Percentiles rank a stretch among this genome's conserved stretches.
Evolutionary conservation across 2,329 filamentous ascomycete genomes (phyloP).

Genomic region (Colletotrichum tabaci): DNA sequence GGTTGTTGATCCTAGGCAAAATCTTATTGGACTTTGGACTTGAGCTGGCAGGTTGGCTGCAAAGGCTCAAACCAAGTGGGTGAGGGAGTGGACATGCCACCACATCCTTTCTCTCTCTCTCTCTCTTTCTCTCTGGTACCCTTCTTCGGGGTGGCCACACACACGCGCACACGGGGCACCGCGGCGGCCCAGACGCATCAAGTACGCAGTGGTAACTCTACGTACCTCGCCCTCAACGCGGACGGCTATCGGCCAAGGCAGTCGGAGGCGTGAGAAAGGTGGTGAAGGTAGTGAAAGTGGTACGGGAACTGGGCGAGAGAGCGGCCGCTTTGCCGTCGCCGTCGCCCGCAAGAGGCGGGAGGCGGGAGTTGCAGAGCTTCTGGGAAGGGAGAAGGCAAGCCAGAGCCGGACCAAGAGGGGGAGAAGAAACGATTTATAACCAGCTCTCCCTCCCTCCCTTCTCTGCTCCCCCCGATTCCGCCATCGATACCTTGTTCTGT

Average conservation of each 20-base stretch:
- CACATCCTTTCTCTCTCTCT: constrained; percentile 7
- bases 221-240: constrained; percentile 33
- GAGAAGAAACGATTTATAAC: constrained; percentile 40
- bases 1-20: background rate
- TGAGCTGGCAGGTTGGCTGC: constrained; percentile 19
- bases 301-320: constrained; percentile 16
- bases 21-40: background rate
- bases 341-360: background rate
- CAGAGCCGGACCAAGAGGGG: constrained; percentile 19
- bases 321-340: constrained; percentile 24
- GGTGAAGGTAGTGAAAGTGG: constrained; percentile 16
- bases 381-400: constrained; percentile 15
- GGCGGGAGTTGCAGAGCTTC: constrained; percentile 42
- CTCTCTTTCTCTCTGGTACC: background rate
- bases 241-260: constrained; percentile 41
- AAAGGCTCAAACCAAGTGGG: constrained; percentile 25
- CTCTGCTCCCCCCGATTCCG: constrained; percentile 26
- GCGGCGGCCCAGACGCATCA: constrained; percentile 22
- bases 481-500: constrained; percentile 41
- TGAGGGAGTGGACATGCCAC: constrained; percentile 28
- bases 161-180: constrained; percentile 5
- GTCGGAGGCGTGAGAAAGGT: constrained; percentile 24
- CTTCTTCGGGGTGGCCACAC: constrained; percentile 27
- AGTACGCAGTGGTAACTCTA: constrained; percentile 30
- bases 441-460: constrained; percentile 31